A percentile compares a stretch with the other conserved stretches of the same genome.
Conservation (phyloP, 208 protist genomes). For the Crithidia brevicula region DNA sequence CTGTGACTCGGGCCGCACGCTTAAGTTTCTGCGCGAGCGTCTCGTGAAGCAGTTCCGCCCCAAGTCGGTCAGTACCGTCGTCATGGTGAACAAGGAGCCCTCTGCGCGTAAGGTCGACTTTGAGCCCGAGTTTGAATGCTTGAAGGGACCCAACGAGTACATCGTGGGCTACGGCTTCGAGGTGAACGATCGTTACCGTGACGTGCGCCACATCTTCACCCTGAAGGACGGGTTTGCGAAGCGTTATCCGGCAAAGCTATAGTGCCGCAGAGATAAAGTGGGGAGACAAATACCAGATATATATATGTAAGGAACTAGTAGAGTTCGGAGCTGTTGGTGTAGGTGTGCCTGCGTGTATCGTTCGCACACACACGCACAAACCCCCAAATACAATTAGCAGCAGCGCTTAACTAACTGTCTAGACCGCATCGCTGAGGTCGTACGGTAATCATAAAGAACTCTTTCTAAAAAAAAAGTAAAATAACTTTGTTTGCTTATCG, state of each 20-base stretch:
- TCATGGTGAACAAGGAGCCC: slow-evolving; percentile 81
- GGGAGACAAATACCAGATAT: not conserved
- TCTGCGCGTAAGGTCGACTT: slow-evolving; percentile 65
- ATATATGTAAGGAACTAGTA: too few species aligned
- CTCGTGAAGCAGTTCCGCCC: slow-evolving; percentile 50
- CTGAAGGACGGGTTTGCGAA: slow-evolving; percentile 67
- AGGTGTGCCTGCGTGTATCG: too few species aligned
- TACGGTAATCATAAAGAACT: too few species aligned
- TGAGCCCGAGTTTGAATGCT: slow-evolving; percentile 65
- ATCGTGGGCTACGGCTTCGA: slow-evolving; percentile 94
- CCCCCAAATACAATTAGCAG: too few species aligned
- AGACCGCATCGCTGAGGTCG: too few species aligned
- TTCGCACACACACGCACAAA: too few species aligned
- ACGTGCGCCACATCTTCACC: slow-evolving; percentile 80
- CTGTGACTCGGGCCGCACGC: slow-evolving; percentile 80
- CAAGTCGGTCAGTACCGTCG: slow-evolving; percentile 67
- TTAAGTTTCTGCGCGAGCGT: slow-evolving; percentile 60
- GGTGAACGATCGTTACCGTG: slow-evolving; percentile 87
- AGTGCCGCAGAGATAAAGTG: slow-evolving; percentile 4
- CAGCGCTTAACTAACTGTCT: too few species aligned
- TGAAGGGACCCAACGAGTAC: slow-evolving; percentile 76
- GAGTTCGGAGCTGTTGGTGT: too few species aligned
- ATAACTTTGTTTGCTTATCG: too few species aligned
- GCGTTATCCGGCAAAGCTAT: slow-evolving; percentile 69
- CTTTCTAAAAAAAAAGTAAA: too few species aligned